Percentiles rank a stretch among this genome's conserved stretches.
phyloP scores from a whole-genome alignment of 768 basidiomycete species.

The Suillus paluster region DNA sequence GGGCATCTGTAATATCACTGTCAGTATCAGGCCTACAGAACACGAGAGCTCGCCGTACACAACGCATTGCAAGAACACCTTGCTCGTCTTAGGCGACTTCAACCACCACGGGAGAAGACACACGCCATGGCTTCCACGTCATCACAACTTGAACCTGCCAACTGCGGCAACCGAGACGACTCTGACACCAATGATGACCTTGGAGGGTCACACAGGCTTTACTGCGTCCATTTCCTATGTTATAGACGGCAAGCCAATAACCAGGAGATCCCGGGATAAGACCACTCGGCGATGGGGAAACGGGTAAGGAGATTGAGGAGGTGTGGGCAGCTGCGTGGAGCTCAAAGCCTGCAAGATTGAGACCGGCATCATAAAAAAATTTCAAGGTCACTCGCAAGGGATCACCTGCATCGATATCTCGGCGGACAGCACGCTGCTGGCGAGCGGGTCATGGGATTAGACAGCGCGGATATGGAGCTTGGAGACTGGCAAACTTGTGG shows the following conservation, averaged over 20 bases:
- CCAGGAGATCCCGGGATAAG: not conserved
- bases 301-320: not conserved
- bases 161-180: no score
- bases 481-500: not conserved
- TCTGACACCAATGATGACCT: no score
- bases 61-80: no score
- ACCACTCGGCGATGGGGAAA: not conserved
- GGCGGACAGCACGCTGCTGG: no score
- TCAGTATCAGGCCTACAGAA: no score
- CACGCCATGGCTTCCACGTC: no score
- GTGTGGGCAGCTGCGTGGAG: not conserved
- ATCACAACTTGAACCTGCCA: no score
- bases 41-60: no score
- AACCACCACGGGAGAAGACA: no score
- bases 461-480: not conserved
- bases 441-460: not conserved
- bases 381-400: not conserved
- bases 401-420: not conserved
- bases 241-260: not conserved
- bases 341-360: not conserved
- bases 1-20: no score
- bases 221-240: not conserved
- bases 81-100: no score
- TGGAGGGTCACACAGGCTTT: no score
- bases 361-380: not conserved